These are phyloP conservation scores for Botryotinia narcissicola DNA, from an alignment of 2,329 filamentous ascomycete species.

Conservation along the genomic window DNA sequence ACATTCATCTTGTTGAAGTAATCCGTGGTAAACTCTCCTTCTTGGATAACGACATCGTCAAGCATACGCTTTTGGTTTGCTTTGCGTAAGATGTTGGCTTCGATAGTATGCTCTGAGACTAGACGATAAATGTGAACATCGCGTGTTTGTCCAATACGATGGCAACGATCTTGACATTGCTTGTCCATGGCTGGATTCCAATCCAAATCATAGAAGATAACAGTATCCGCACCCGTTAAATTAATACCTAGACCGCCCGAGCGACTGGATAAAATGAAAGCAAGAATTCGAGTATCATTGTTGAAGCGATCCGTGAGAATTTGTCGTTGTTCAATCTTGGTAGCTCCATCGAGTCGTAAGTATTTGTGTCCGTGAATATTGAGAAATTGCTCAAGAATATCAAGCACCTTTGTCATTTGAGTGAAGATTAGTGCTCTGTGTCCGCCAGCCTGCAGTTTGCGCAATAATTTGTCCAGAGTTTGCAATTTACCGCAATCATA, in stretches of 20 bases:
- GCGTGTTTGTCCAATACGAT: slow-evolving; percentile 94
- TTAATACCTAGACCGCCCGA: slow-evolving; percentile 96
- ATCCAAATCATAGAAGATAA: slow-evolving; percentile 98
- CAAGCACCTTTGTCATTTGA: slow-evolving; percentile 98
- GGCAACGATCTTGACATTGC: slow-evolving; percentile 95
- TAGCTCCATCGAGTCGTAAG: slow-evolving; percentile 91
- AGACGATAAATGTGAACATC: slow-evolving; percentile 98
- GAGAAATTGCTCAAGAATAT: slow-evolving; percentile 95
- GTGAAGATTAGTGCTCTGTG: slow-evolving; percentile 98
- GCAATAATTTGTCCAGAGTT: slow-evolving; percentile 78
- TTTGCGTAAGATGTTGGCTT: slow-evolving; percentile 95
- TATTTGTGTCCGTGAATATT: slow-evolving; percentile 98
- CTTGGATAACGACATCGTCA: slow-evolving; percentile 97
- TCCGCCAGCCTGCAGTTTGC: slow-evolving; percentile 81
- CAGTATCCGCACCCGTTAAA: slow-evolving; percentile 90
- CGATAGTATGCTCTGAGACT: slow-evolving; percentile 90
- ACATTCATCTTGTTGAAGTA: slow-evolving; percentile 79
- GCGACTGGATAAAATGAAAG: slow-evolving; percentile 91
- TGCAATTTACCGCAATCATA: slow-evolving; percentile 98
- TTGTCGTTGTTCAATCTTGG: slow-evolving; percentile 92
- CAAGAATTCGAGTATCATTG: slow-evolving; percentile 84
- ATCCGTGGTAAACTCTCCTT: slow-evolving; percentile 96
- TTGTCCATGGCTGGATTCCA: slow-evolving; percentile 99
- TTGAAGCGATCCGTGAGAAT: slow-evolving; percentile 97
- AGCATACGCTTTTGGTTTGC: slow-evolving; percentile 97